These are phyloP conservation scores for Mycena floridula DNA, from an alignment of 768 basidiomycete genomes.

Conservation along the genomic window DNA sequence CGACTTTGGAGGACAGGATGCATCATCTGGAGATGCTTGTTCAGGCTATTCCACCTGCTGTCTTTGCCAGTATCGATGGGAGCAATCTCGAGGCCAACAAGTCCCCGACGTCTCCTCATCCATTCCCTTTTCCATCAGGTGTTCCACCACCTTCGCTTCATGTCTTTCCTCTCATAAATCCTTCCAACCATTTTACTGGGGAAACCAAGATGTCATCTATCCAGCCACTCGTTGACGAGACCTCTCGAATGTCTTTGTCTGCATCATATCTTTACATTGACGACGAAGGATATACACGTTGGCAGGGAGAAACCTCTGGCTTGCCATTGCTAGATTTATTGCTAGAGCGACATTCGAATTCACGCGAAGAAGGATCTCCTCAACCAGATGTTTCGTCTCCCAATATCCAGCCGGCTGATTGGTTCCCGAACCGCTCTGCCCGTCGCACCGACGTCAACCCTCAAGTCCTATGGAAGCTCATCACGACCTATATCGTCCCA, in stretches of 20 bases:
- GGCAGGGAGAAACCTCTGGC: slow-evolving; percentile 93
- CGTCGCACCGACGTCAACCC: slow-evolving; percentile 77
- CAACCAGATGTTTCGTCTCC: slow-evolving; percentile 18
- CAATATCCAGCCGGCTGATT: slow-evolving; percentile 28
- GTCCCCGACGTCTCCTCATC: slow-evolving; percentile 29
- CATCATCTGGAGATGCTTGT: slow-evolving; percentile 82
- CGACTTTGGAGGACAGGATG: slow-evolving; percentile 85
- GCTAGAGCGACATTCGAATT: slow-evolving; percentile 57
- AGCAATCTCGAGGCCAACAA: slow-evolving; percentile 14
- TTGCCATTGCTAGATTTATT: slow-evolving; percentile 83
- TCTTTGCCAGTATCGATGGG: slow-evolving; percentile 55
- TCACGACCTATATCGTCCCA: slow-evolving; percentile 81
- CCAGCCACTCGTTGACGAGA: slow-evolving; percentile 51
- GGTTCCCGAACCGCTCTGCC: slow-evolving; percentile 82
- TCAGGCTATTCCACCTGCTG: slow-evolving; percentile 76
- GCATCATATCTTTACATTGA: slow-evolving; percentile 84
- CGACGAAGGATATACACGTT: slow-evolving; percentile 80
- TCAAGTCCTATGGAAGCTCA: slow-evolving; percentile 79
- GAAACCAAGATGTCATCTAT: slow-evolving; percentile 14
- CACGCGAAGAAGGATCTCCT: slow-evolving; percentile 16
- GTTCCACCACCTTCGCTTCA: slow-evolving; percentile 34
- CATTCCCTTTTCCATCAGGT: slow-evolving; percentile 24
- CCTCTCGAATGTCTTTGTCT: slow-evolving; percentile 57
- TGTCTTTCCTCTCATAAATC: slow-evolving; percentile 74
- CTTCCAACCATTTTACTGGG: slow-evolving; percentile 65